phyloP scores from a whole-genome alignment of 495 filamentous ascomycete species.

The Mycothermus thermophilus region DNA sequence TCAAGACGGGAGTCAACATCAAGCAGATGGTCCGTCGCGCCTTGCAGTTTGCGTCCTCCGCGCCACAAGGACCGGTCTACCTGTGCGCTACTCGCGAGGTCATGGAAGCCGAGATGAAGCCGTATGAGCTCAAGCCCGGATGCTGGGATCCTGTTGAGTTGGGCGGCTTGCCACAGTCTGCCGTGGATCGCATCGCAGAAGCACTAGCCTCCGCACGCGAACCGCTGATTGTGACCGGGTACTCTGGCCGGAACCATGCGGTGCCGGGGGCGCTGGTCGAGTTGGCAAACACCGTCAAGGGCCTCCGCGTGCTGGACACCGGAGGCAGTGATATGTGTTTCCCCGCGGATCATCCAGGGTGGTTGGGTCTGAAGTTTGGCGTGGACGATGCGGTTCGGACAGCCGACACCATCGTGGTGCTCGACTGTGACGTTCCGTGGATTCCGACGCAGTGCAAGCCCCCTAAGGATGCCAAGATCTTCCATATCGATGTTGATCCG shows the following conservation, averaged over 20 bases:
- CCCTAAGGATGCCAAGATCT: conserved; percentile 47
- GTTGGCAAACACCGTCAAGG: conserved; percentile 63
- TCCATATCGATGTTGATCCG: conserved; percentile 78
- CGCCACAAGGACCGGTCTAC: conserved; percentile 79
- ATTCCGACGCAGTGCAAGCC: conserved; percentile 49
- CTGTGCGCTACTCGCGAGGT: conserved; percentile 72
- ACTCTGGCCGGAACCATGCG: conserved; percentile 61
- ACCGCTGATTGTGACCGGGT: conserved; percentile 73
- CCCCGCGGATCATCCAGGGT: conserved; percentile 58
- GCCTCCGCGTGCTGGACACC: conserved; percentile 74
- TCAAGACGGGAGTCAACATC: conserved; percentile 84
- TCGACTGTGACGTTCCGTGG: conserved; percentile 71
- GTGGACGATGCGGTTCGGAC: conserved; percentile 57
- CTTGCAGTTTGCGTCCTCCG: conserved; percentile 68
- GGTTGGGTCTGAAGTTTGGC: conserved; percentile 66
- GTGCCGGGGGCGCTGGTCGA: conserved; percentile 58
- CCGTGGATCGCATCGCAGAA: conserved; percentile 52
- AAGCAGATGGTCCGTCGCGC: conserved; percentile 94
- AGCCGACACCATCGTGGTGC: conserved; percentile 72
- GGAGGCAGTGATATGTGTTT: conserved; percentile 95
- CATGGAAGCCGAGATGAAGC: conserved; percentile 83
- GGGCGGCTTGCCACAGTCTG: conserved; percentile 53
- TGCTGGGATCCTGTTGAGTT: conserved; percentile 66
- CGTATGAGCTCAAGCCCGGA: conserved; percentile 58
- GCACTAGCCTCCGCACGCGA: conserved; percentile 59